Conservation (phyloP, 1,284 basidiomycete species). For the Malassezia brasiliensis region DNA sequence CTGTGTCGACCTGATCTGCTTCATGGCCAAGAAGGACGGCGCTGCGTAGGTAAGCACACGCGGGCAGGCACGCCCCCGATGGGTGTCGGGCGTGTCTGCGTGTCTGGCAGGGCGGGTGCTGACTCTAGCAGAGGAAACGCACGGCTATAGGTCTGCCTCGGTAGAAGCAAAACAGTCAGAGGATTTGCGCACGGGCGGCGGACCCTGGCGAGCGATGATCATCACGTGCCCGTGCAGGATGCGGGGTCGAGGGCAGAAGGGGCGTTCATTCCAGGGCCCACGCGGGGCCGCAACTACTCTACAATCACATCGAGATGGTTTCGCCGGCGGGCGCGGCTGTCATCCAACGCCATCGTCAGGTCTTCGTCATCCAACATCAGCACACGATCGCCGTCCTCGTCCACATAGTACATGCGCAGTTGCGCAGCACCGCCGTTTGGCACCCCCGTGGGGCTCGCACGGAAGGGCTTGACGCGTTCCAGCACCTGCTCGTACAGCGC, state of each 20-base stretch:
- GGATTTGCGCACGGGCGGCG: too few relatives aligned
- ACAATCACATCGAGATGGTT: constrained; percentile 29
- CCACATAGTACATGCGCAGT: constrained; percentile 25
- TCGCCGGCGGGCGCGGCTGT: constrained; percentile 4
- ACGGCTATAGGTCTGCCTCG: not conserved
- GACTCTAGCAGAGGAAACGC: constrained; percentile 3
- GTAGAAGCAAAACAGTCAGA: not conserved
- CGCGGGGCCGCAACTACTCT: not conserved
- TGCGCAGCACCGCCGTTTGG: not conserved
- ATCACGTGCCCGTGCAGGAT: too few relatives aligned
- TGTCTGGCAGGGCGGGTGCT: not conserved
- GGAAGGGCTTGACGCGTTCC: not conserved
- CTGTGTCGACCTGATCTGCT: constrained; percentile 80
- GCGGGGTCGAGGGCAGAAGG: not conserved
- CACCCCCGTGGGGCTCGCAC: not conserved
- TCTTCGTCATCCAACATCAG: constrained; percentile 43
- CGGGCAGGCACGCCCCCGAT: not conserved
- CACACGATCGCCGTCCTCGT: constrained; percentile 45
- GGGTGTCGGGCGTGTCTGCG: not conserved
- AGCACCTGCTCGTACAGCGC: not conserved
- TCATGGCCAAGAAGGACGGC: constrained; percentile 59
- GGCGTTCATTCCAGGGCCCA: too few relatives aligned
- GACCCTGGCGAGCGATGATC: too few relatives aligned
- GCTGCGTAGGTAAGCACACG: constrained; percentile 35
- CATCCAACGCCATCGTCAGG: constrained; percentile 42